Conservation (phyloP, 2,329 filamentous ascomycete species). For the Xylariaceae sp. region DNA sequence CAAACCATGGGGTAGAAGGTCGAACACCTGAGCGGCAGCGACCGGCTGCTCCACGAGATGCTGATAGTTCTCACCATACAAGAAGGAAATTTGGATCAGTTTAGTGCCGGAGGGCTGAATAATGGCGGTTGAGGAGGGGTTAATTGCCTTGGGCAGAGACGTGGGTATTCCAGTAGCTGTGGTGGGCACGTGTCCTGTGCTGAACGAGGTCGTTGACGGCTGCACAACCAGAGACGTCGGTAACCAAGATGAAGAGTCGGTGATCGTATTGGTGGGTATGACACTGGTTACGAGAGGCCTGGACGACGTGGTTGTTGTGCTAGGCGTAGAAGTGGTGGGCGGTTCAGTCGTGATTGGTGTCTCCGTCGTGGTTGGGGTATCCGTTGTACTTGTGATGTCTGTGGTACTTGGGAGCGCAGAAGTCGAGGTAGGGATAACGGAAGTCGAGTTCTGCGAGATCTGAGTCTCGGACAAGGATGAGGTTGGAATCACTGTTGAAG, state of each 20-base stretch:
- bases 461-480: conserved; percentile 15
- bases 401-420: conserved; percentile 9
- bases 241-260: conserved; percentile 45
- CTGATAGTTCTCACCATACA: conserved; percentile 73
- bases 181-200: conserved; percentile 36
- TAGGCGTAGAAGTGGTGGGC: conserved; percentile 6
- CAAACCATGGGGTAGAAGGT: conserved; percentile 69
- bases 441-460: conserved; percentile 9
- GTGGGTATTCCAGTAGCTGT: conserved; percentile 57
- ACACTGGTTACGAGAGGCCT: conserved; percentile 34
- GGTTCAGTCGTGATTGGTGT: conserved; percentile 9
- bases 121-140: conserved; percentile 56
- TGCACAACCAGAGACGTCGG: conserved; percentile 61
- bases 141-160: conserved; percentile 69
- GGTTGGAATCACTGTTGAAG: conserved; percentile 9
- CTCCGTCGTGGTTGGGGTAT: conserved; percentile 7
- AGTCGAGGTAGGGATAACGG: conserved; percentile 7
- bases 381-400: conserved; percentile 1
- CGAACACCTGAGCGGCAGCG: conserved; percentile 81
- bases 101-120: conserved; percentile 59
- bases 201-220: conserved; percentile 37
- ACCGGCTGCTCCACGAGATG: conserved; percentile 71
- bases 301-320: conserved; percentile 13
- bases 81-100: conserved; percentile 81
- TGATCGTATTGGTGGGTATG: conserved; percentile 40